Evolutionary conservation across 192 early-diverging fungal genomes (phyloP).

Genomic region (Coemansia sp.): DNA sequence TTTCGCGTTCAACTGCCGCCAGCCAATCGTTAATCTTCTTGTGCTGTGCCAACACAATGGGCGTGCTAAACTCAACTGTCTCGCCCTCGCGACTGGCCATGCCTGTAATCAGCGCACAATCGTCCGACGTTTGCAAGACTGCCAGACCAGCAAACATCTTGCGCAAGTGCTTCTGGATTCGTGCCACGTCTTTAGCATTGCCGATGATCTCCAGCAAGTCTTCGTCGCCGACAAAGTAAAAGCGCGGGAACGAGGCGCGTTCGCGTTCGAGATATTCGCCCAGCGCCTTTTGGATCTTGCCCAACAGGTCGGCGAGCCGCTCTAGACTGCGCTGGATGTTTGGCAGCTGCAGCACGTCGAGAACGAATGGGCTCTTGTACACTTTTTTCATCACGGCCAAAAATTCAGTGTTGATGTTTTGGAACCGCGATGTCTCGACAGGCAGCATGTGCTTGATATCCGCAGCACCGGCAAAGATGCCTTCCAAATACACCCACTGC

Average conservation of each 20-base stretch:
- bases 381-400: slow-evolving; percentile 98
- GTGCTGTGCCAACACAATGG: slow-evolving; percentile 76
- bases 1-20: slow-evolving; percentile 88
- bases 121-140: slow-evolving; percentile 81
- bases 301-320: slow-evolving; percentile 85
- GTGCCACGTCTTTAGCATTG: slow-evolving; percentile 91
- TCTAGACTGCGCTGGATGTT: slow-evolving; percentile 96
- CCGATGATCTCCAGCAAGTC: slow-evolving; percentile 99
- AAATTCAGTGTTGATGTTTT: slow-evolving; percentile 97
- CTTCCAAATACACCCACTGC: slow-evolving; percentile 99
- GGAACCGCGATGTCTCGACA: slow-evolving; percentile 92
- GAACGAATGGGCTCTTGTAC: slow-evolving; percentile 95
- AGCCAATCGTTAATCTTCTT: slow-evolving; percentile 99
- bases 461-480: slow-evolving; percentile 93
- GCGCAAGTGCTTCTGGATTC: slow-evolving; percentile 98
- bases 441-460: slow-evolving; percentile 98
- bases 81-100: slow-evolving; percentile 95
- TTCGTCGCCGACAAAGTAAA: slow-evolving; percentile 99
- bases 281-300: slow-evolving; percentile 97
- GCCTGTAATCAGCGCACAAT: slow-evolving; percentile 69
- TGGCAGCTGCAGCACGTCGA: slow-evolving; percentile 90
- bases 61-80: slow-evolving; percentile 72
- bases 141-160: slow-evolving; percentile 99
- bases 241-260: slow-evolving; percentile 94
- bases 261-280: slow-evolving; percentile 99